Evolutionary conservation across 148 eudicot species (phyloP), one percentile per base, ranked within the genome.

Genomic region (Rhododendron mucronatum): DNA sequence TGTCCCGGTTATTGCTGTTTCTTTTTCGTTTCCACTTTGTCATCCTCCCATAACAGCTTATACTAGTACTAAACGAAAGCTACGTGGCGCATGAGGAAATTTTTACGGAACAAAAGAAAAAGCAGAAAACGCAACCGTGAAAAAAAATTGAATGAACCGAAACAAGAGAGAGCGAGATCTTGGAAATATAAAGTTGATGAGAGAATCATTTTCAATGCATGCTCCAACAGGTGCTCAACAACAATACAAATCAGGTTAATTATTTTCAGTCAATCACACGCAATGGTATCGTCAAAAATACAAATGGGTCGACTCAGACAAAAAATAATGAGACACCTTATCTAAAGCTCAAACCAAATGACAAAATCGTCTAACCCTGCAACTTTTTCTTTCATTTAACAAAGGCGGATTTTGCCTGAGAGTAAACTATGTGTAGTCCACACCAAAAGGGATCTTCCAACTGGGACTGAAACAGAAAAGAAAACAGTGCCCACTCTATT

Each of bases 361-460:
- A 33, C 63, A 16, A 59, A 74, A 20, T 44, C 18, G 1, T 44
- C 33, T 74, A 74, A 48, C 20, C 44, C 78, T 5, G 37, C 63
- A 18, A 41, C 26, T 35, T 69, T 28, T 28, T 83, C 20, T 44
- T 33, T 26, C 20, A 51, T 28, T 44, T 33, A 41, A 59, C 39
- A 59, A 67, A 67, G 77, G 28, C 39, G 30, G 59, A 16, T 41
- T 83, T 50, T 20, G 61, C 44, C 61, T 48, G 44, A 67, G 51
- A 47, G 79, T 33, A 74, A 74, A 16, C 81, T 75, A n/a, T 51
- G n/a, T 30, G 37, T 33, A 37, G 18, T 51, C 55, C 18, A 37
- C 51, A 74, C 45, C 80, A 74, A 55, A 74, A 51, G 67, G 63
- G 48, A 76, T 48, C 85, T 67, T 65, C 84, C 30, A 37, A 39